Conservation (phyloP, 2,329 filamentous ascomycete species). For the Aspergillus tubingensis region DNA sequence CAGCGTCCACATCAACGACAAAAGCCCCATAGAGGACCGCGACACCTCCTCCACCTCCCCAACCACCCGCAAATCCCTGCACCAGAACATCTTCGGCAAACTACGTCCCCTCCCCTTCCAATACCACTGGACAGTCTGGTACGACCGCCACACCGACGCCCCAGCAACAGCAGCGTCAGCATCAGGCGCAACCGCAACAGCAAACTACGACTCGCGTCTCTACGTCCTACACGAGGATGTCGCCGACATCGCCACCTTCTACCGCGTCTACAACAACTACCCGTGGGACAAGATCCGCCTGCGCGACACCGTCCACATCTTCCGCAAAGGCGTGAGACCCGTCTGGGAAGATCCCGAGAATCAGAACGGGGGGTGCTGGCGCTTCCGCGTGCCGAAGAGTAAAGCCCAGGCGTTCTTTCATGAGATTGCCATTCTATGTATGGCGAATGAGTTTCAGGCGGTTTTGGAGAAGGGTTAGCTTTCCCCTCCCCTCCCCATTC, state of each 20-base stretch:
- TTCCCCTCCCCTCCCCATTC: no score
- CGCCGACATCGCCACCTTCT: slow-evolving; percentile 59
- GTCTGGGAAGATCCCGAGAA: slow-evolving; percentile 88
- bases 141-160: slow-evolving; percentile 44
- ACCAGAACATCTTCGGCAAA: slow-evolving; percentile 48
- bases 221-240: slow-evolving; percentile 45
- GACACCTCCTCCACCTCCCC: slow-evolving; percentile 5
- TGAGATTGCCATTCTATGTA: slow-evolving; percentile 37
- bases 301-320: slow-evolving; percentile 76
- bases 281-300: slow-evolving; percentile 74
- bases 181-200: not conserved
- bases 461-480: slow-evolving; percentile 80
- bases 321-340: slow-evolving; percentile 74
- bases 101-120: slow-evolving; percentile 50
- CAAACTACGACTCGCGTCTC: slow-evolving; percentile 36
- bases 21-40: slow-evolving; percentile 20
- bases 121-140: slow-evolving; percentile 53
- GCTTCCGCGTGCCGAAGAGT: slow-evolving; percentile 82
- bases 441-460: slow-evolving; percentile 49
- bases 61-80: slow-evolving; percentile 40
- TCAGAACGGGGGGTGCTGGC: slow-evolving; percentile 83
- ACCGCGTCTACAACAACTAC: slow-evolving; percentile 79
- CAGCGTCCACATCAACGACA: slow-evolving; percentile 25
- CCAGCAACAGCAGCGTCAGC: not conserved
- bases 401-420: slow-evolving; percentile 56